Percentiles rank a stretch among this genome's conserved stretches.
phyloP scores from a whole-genome alignment of 2,329 filamentous ascomycete species.

The Myriosclerotinia curreyana region DNA sequence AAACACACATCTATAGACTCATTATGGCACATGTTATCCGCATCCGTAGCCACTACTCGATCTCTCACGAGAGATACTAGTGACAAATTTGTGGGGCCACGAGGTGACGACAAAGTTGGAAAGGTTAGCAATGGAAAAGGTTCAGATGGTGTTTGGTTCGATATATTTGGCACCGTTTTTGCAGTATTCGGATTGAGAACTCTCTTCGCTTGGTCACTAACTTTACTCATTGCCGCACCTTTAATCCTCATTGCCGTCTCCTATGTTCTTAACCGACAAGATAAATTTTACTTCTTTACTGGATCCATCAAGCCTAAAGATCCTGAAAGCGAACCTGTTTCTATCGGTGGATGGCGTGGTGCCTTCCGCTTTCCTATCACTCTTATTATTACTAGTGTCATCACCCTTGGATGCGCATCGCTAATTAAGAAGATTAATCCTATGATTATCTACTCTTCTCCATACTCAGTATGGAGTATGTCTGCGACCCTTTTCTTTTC shows the following conservation, averaged over 20 bases:
- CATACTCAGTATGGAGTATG: slow-evolving; percentile 86
- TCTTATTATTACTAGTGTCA: slow-evolving; percentile 61
- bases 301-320: slow-evolving; percentile 55
- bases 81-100: slow-evolving; percentile 60
- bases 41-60: slow-evolving; percentile 70
- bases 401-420: slow-evolving; percentile 71
- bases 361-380: slow-evolving; percentile 81
- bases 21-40: slow-evolving; percentile 94
- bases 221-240: slow-evolving; percentile 76
- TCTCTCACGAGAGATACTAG: slow-evolving; percentile 67
- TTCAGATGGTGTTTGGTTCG: slow-evolving; percentile 84
- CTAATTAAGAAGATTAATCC: slow-evolving; percentile 82
- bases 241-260: slow-evolving; percentile 68
- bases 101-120: slow-evolving; percentile 53
- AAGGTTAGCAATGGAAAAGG: slow-evolving; percentile 65
- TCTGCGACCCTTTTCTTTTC: slow-evolving; percentile 78
- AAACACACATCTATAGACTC: slow-evolving; percentile 68
- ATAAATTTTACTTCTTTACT: slow-evolving; percentile 88
- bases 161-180: slow-evolving; percentile 78
- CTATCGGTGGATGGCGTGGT: slow-evolving; percentile 73
- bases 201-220: slow-evolving; percentile 84
- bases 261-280: slow-evolving; percentile 63
- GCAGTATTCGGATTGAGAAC: slow-evolving; percentile 76
- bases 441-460: slow-evolving; percentile 84
- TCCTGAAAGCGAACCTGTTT: slow-evolving; percentile 58